Evolutionary conservation across 2,329 filamentous ascomycete species (phyloP).

Genomic region (Cytospora piceae): DNA sequence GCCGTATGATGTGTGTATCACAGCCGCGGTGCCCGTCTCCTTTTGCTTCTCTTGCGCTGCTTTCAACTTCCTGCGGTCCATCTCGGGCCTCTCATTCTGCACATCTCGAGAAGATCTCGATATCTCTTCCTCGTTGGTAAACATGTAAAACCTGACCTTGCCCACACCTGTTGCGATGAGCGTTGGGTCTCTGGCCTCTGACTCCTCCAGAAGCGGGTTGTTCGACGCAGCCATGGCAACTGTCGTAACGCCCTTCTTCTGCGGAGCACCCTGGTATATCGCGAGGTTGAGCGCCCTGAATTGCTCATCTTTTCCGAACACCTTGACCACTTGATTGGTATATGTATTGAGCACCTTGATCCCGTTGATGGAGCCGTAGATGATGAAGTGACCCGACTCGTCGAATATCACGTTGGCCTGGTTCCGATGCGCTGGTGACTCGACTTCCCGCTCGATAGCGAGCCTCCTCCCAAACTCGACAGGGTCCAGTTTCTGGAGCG

Average conservation of each 20-base stretch:
- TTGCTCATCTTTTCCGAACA: conserved; percentile 88
- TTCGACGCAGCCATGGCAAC: conserved; percentile 95
- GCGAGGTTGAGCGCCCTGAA: conserved; percentile 82
- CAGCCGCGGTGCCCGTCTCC: conserved; percentile 77
- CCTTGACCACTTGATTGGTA: conserved; percentile 88
- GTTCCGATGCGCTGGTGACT: conserved; percentile 66
- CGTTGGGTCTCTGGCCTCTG: conserved; percentile 88
- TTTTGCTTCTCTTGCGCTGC: conserved; percentile 61
- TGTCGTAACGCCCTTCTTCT: conserved; percentile 91
- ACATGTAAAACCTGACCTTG: conserved; percentile 97
- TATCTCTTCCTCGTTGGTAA: conserved; percentile 85
- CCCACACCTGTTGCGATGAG: conserved; percentile 80
- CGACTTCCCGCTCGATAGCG: conserved; percentile 84
- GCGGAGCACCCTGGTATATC: conserved; percentile 92
- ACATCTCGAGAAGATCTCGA: conserved; percentile 86
- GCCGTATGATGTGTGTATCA: conserved; percentile 90
- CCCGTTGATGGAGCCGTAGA: conserved; percentile 91
- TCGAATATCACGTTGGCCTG: conserved; percentile 91
- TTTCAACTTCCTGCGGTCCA: conserved; percentile 61
- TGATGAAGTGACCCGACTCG: conserved; percentile 91
- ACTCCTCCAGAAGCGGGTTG: conserved; percentile 91
- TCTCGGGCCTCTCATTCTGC: conserved; percentile 89
- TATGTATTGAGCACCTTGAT: conserved; percentile 96
- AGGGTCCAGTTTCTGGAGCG: conserved; percentile 78
- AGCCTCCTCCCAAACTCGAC: conserved; percentile 90